These are phyloP conservation scores for Wickerhamiella musiphila DNA, from an alignment of 805 yeast species.

Conservation along the genomic window DNA sequence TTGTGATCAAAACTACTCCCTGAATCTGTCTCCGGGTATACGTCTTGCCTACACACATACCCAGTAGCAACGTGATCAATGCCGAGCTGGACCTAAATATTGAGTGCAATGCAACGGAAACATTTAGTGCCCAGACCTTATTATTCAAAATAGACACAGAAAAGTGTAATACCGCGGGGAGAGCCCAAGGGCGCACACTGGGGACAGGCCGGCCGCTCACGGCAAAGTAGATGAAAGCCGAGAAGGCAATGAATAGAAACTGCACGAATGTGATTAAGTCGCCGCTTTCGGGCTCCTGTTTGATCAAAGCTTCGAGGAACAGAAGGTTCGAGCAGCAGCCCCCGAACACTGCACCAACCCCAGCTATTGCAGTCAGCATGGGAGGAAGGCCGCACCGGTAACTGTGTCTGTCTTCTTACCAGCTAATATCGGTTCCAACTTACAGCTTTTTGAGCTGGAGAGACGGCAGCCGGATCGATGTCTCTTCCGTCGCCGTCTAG, in stretches of 20 bases:
- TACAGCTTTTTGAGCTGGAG: constrained; percentile 3
- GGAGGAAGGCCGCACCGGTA: background rate
- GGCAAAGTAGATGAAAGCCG: constrained; percentile 24
- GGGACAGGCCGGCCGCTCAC: background rate
- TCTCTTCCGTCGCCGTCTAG: background rate
- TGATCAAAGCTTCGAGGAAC: constrained; percentile 38
- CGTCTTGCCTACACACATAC: constrained; percentile 30
- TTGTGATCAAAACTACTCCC: constrained; percentile 34
- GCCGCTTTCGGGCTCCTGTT: constrained; percentile 25
- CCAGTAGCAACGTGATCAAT: constrained; percentile 41
- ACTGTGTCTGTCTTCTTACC: background rate
- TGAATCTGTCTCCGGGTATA: constrained; percentile 31
- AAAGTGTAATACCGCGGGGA: constrained; percentile 35
- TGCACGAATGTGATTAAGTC: constrained; percentile 39
- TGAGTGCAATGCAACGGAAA: constrained; percentile 52
- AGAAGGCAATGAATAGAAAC: constrained; percentile 34
- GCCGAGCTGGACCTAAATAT: constrained; percentile 49
- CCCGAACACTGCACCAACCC: constrained; percentile 39
- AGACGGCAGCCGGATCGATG: background rate
- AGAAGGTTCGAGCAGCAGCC: constrained; percentile 62
- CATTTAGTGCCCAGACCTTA: constrained; percentile 35
- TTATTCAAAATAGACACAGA: constrained; percentile 38
- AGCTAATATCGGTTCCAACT: background rate
- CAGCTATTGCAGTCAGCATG: constrained; percentile 10
- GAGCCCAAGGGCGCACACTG: constrained; percentile 19